A percentile compares a stretch with the other conserved stretches of the same genome.
These are phyloP conservation scores for Durusdinium trenchii DNA, from an alignment of 73 alveolate genomes.

Conservation along the genomic window DNA sequence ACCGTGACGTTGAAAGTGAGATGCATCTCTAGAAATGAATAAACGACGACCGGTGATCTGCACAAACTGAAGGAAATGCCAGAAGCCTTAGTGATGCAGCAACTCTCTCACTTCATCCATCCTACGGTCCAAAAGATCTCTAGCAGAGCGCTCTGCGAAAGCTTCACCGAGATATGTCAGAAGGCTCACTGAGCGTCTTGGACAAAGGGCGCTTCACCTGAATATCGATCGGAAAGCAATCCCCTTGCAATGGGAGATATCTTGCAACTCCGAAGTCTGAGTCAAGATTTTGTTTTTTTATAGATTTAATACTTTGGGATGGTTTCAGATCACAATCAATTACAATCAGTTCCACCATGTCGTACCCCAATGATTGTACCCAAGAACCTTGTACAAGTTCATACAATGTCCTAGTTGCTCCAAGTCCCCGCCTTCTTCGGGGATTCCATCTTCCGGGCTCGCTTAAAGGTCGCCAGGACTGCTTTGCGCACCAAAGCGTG, in stretches of 20 bases:
- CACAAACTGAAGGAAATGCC: too few relatives aligned
- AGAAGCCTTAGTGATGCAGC: not conserved
- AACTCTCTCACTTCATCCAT: too few relatives aligned
- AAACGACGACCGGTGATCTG: too few relatives aligned
- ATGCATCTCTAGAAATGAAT: too few relatives aligned
- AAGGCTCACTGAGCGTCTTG: slow-evolving; percentile 56
- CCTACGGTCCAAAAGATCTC: slow-evolving; percentile 12
- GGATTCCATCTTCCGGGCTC: slow-evolving; percentile 59
- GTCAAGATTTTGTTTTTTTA: not conserved
- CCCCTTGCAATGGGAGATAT: too few relatives aligned
- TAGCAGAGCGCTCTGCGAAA: slow-evolving; percentile 37
- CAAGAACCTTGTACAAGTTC: too few relatives aligned
- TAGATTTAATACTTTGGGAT: not conserved
- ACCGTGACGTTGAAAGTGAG: not conserved
- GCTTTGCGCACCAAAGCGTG: slow-evolving; percentile 91
- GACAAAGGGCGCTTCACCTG: slow-evolving; percentile 62
- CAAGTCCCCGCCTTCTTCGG: slow-evolving; percentile 48
- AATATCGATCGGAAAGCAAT: not conserved
- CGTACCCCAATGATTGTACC: too few relatives aligned
- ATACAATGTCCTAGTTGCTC: too few relatives aligned
- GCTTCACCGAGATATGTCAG: slow-evolving; percentile 44
- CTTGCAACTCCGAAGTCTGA: not conserved
- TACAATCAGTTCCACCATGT: too few relatives aligned
- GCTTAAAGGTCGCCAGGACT: slow-evolving; percentile 90
- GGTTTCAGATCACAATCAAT: not conserved